Conservation (phyloP, 306 rosid species). For the Trichosanthes truncata region DNA sequence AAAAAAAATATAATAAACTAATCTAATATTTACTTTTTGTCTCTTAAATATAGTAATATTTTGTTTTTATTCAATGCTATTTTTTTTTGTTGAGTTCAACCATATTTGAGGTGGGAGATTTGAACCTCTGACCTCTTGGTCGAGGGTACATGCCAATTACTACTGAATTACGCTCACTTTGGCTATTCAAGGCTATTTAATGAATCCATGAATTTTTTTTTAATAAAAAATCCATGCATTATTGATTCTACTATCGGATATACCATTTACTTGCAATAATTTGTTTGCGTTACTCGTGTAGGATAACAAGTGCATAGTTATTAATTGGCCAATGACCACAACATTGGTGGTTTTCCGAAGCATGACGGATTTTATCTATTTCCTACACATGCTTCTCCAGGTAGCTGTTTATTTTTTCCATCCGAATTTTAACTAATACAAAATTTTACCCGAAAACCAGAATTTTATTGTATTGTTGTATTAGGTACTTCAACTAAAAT, state of each 20-base stretch:
- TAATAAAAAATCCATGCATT: neutral
- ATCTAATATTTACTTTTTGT: neutral
- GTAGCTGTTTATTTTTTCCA: conserved; percentile 19
- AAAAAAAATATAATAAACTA: neutral
- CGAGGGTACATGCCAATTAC: too few species aligned
- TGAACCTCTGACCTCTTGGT: too few species aligned
- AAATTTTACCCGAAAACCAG: neutral
- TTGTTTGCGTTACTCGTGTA: conserved; percentile 19
- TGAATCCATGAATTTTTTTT: neutral
- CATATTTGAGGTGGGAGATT: too few species aligned
- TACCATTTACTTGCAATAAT: neutral
- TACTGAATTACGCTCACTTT: too few species aligned
- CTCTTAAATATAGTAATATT: neutral
- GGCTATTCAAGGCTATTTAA: neutral
- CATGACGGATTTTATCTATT: conserved; percentile 56
- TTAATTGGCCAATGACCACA: conserved; percentile 31
- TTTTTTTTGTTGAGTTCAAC: neutral
- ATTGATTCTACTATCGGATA: neutral
- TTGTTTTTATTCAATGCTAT: neutral
- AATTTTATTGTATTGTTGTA: too few species aligned
- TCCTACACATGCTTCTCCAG: conserved; percentile 75
- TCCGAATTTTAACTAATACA: neutral
- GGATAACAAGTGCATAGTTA: conserved; percentile 36
- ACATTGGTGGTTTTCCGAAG: conserved; percentile 54
- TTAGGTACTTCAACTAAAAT: neutral